Evolutionary conservation across 2,329 filamentous ascomycete genomes (phyloP).

Genomic region (Neophaeococcomyces mojaviensis): DNA sequence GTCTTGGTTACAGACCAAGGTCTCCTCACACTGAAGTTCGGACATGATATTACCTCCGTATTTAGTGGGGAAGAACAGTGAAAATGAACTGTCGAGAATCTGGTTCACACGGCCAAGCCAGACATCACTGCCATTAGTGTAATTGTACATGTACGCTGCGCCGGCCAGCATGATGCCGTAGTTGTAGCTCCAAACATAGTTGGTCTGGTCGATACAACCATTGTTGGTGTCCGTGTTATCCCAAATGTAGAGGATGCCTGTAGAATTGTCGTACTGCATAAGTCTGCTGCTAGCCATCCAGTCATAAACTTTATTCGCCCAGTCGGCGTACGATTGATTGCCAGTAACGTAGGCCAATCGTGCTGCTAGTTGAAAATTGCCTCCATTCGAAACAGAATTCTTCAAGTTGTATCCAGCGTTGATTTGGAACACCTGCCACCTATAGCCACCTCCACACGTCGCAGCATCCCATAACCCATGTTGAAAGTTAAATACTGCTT

Average conservation of each 20-base stretch:
- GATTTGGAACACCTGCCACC: constrained; percentile 77
- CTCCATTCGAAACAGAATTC: constrained; percentile 51
- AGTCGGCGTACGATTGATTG: constrained; percentile 70
- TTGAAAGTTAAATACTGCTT: constrained; percentile 74
- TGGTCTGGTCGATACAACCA: constrained; percentile 40
- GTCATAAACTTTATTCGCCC: constrained; percentile 57
- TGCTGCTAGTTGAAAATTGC: constrained; percentile 51
- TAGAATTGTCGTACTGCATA: constrained; percentile 40
- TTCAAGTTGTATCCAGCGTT: constrained; percentile 60
- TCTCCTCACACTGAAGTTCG: constrained; percentile 52
- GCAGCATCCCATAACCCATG: constrained; percentile 60
- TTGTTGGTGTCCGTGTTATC: constrained; percentile 46
- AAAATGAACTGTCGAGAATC: constrained; percentile 47
- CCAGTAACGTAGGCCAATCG: constrained; percentile 70
- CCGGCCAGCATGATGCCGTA: constrained; percentile 49
- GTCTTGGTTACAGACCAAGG: constrained; percentile 51
- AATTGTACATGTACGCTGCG: constrained; percentile 50
- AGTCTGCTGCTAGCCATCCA: constrained; percentile 39
- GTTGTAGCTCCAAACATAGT: constrained; percentile 52
- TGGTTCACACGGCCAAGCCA: constrained; percentile 49
- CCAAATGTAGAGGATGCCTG: constrained; percentile 43
- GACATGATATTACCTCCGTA: constrained; percentile 46
- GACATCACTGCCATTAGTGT: constrained; percentile 30
- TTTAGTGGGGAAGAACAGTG: constrained; percentile 45
- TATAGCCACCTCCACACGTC: constrained; percentile 64